Base-by-base conservation (phyloP, 23 red algal species). In the Pyropia yezoensis region DNA sequence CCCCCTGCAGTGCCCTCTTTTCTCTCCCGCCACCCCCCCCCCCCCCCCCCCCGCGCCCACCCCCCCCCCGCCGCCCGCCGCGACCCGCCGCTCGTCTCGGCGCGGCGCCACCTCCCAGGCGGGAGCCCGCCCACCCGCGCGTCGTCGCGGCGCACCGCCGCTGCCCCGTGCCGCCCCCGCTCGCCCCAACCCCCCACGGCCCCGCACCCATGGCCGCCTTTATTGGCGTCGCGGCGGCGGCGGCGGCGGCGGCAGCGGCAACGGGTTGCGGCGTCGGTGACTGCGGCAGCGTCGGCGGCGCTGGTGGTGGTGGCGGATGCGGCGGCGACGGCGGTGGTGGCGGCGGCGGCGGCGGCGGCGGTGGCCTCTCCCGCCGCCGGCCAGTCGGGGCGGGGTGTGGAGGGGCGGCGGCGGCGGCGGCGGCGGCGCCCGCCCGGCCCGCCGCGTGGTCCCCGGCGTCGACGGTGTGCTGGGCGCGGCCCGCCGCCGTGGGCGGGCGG, bases 401-500 rank as follows among this genome's bases (percentile, higher is more conserved):
- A 4, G 61, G 61, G 61, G 45, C 8, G 30, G 29, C 29, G 20
- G 17, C 17, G 61, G 30, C 16, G 20, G 45, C 17, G 45, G 30
- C 5, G 19, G 61, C 29, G 20, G n/a, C n/a, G n/a, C n/a, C n/a
- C n/a, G n/a, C n/a, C n/a, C n/a, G n/a, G n/a, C 30, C 29, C 29
- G 17, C 16, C 17, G 20, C 23, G 57, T 18, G 61, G 18, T 16
- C 27, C n/a, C n/a, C 27, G 60, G 60, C 30, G 39, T 7, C 29
- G 61, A 22, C 45, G 61, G 57, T n/a, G 61, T 65, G 61, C 17
- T 11, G 4, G 61, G 61, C 16, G 61, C 30, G 45, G 61, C 30
- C 32, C 57, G 61, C 61, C 30, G 61, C n/a, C 18, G 61, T 30
- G 18, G 18, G 0, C 1, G 18, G 18, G 18, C 29, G n/a, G 29